These are phyloP conservation scores for Wallacemonas sp. DNA, from an alignment of 208 protist species.

Conservation along the genomic window DNA sequence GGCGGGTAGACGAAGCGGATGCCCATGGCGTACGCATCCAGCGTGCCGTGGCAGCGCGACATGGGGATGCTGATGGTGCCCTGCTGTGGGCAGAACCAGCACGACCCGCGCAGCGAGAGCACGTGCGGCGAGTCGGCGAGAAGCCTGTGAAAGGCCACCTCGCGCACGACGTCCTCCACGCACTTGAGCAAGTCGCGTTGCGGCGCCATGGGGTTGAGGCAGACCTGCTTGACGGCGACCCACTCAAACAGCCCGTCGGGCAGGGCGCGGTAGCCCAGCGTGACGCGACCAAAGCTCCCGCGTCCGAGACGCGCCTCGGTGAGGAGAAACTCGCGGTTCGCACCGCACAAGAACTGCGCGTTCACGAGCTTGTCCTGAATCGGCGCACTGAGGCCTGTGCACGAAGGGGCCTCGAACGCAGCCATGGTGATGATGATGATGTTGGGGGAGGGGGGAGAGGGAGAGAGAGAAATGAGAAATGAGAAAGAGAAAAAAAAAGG, in stretches of 20 bases:
- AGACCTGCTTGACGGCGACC: slow-evolving; percentile 7
- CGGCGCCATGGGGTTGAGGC: neutral
- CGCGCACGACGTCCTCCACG: neutral
- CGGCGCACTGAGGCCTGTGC: no score
- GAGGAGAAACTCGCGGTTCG: neutral
- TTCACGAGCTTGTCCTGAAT: neutral
- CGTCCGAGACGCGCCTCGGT: neutral
- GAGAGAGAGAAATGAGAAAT: neutral
- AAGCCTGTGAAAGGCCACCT: neutral
- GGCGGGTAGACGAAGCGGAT: neutral
- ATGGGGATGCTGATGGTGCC: slow-evolving; percentile 10
- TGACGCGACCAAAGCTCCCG: slow-evolving; percentile 13
- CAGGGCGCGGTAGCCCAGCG: neutral
- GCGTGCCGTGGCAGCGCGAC: slow-evolving; percentile 8
- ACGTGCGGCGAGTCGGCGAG: slow-evolving; percentile 4
- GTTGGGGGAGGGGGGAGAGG: neutral
- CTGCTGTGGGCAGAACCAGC: slow-evolving; percentile 12
- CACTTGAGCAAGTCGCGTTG: neutral
- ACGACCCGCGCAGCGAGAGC: slow-evolving; percentile 1
- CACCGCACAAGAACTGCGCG: neutral
- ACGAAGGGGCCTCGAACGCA: no score
- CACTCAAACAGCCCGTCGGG: neutral
- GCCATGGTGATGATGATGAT: no score
- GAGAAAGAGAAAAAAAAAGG: neutral
- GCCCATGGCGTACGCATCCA: neutral